Conservation (phyloP, 805 yeast species). For the Candida krabiensis region DNA sequence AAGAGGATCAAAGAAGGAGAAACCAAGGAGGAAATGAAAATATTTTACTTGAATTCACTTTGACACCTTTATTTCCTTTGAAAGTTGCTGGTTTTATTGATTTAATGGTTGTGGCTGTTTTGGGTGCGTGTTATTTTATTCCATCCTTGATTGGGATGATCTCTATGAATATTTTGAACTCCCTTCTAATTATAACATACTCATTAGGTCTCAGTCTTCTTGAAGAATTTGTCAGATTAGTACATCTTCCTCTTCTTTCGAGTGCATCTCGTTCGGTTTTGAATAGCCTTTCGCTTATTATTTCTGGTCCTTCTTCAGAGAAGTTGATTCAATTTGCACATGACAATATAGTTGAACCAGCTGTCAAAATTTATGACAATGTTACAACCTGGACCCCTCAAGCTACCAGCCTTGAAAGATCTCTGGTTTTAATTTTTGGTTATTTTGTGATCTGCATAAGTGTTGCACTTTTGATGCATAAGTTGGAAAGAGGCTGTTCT, state of each 20-base stretch:
- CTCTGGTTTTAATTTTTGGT: conserved; percentile 20
- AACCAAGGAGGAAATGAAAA: conserved; percentile 14
- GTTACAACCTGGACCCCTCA: conserved; percentile 25
- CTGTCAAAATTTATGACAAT: conserved; percentile 13
- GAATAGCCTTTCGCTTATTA: not conserved
- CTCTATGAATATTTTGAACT: conserved; percentile 15
- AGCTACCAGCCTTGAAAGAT: conserved; percentile 17
- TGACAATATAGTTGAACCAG: conserved; percentile 7
- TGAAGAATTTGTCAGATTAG: not conserved
- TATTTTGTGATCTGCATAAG: conserved; percentile 11
- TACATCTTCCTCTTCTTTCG: not conserved
- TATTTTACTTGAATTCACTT: conserved; percentile 12
- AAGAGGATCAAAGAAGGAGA: conserved; percentile 8
- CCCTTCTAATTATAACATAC: conserved; percentile 1
- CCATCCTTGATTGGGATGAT: conserved; percentile 28
- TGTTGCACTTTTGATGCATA: conserved; percentile 20
- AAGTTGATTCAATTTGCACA: not conserved
- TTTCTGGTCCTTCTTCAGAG: not conserved
- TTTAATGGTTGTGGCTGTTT: conserved; percentile 17
- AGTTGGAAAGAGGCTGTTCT: conserved; percentile 30
- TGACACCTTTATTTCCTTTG: conserved; percentile 14
- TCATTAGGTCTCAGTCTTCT: conserved; percentile 2
- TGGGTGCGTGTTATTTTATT: conserved; percentile 24
- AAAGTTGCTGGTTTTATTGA: conserved; percentile 24
- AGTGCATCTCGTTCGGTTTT: not conserved